Evolutionary conservation across 768 basidiomycete genomes (phyloP), one percentile per base, ranked within the genome.

Genomic region (Kwoniella newhampshirensis): DNA sequence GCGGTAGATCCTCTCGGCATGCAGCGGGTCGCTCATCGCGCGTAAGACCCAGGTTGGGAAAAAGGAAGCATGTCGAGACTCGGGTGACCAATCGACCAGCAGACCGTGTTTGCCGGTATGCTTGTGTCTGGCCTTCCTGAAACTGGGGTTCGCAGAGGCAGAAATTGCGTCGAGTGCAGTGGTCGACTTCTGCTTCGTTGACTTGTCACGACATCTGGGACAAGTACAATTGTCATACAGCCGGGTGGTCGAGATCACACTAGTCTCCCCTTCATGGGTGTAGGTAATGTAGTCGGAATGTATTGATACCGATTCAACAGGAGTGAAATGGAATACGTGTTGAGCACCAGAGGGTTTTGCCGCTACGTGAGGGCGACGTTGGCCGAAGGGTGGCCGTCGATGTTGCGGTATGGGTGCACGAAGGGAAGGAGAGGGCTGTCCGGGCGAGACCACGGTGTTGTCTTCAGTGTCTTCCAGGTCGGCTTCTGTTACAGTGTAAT

Each of bases 141-240:
- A 32, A 6, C 7, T 32, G 6, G 32, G 32, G 32, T 6, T 32
- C 32, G 32, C 13, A 13, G 32, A 32, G 6, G 6, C 7, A 6
- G 32, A 32, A 13, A 32, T 32, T 6, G 32, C 32, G 32, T 32
- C 32, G 6, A 32, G 13, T 20, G 56, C 51, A 0, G 56, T 58
- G 37, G 40, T 44, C 11, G 26, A 25, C 26, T 28, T 55, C 75
- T 97, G 93, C 2, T 76, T 78, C 0, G 87, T 91, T 3, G 85
- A 82, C 0, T 88, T 86, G 64, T 96, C 88, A 8, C 93, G 75
- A 62, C 87, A 92, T 1, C 77, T 66, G 0, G 83, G 77, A 39
- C 87, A 90, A 55, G 82, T 84, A 64, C 91, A 96, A 0, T 87
- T 82, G 68, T 97, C 92, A 21, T 91, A 85, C 9, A 98, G 82